A percentile compares a stretch with the other conserved stretches of the same genome.
Conservation (phyloP, 305 asterid species). For the Andrographis paniculata region DNA sequence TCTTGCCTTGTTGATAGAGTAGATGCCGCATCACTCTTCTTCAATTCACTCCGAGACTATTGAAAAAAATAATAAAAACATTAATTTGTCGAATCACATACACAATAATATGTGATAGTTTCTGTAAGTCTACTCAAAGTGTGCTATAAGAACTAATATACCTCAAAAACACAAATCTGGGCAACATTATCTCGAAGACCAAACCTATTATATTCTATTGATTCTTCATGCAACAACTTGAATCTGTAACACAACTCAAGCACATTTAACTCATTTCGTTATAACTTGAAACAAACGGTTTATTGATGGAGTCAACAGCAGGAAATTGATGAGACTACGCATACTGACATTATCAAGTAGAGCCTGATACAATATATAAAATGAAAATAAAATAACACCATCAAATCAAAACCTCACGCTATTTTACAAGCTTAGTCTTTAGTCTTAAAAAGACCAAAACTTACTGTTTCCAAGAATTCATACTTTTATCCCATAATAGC, state of each 20-base stretch:
- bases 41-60: slow-evolving; percentile 46
- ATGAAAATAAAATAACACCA: slow-evolving; percentile 8
- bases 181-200: slow-evolving; percentile 97
- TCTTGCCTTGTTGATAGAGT: slow-evolving; percentile 51
- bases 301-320: background rate
- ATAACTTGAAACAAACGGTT: background rate
- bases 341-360: slow-evolving; percentile 2
- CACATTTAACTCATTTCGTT: slow-evolving; percentile 2
- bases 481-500: slow-evolving; percentile 14
- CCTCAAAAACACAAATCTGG: slow-evolving; percentile 96
- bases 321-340: background rate
- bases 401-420: slow-evolving; percentile 5
- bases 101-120: slow-evolving; percentile 7
- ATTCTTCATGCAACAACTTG: slow-evolving; percentile 88
- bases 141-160: slow-evolving; percentile 23
- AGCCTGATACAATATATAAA: background rate
- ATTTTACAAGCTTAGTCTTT: slow-evolving; percentile 12
- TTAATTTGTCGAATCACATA: slow-evolving; percentile 16
- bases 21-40: slow-evolving; percentile 23
- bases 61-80: slow-evolving; percentile 15
- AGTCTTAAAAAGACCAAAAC: slow-evolving; percentile 7
- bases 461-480: slow-evolving; percentile 6
- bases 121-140: slow-evolving; percentile 5
- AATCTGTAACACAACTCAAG: slow-evolving; percentile 41
- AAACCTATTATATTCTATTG: slow-evolving; percentile 64